phyloP scores from a whole-genome alignment of 352 stramenopile species.

The Globisporangium canariense region DNA sequence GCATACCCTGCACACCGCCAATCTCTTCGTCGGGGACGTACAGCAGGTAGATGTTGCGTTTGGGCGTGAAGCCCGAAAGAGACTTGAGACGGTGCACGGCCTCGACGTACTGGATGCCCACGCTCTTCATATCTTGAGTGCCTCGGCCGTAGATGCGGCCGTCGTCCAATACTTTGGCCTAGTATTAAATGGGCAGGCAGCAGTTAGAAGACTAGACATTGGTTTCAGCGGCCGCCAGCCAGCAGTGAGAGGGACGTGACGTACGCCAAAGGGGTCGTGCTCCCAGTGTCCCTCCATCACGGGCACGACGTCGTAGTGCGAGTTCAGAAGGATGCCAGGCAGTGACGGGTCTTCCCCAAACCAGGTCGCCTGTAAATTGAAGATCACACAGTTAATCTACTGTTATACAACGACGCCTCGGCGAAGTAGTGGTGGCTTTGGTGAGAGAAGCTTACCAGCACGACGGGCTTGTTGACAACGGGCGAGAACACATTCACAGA shows the following conservation, averaged over 20 bases:
- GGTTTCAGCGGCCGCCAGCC: no score
- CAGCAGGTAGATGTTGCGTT: conserved; percentile 89
- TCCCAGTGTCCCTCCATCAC: conserved; percentile 82
- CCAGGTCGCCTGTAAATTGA: conserved; percentile 49
- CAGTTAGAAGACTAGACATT: no score
- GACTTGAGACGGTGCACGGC: conserved; percentile 73
- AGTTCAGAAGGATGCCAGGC: conserved; percentile 89
- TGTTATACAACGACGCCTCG: no score
- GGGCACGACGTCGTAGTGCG: conserved; percentile 95
- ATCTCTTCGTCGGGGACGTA: conserved; percentile 95
- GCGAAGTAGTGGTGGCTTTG: no score
- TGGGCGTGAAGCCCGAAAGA: conserved; percentile 58
- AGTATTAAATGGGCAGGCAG: background rate
- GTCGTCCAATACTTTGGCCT: conserved; percentile 70
- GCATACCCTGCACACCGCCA: conserved; percentile 91
- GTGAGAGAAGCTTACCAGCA: conserved; percentile 45
- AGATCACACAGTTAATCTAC: no score
- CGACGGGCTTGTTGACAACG: conserved; percentile 78
- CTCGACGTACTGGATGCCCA: conserved; percentile 95
- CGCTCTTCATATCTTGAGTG: conserved; percentile 95
- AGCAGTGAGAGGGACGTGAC: background rate
- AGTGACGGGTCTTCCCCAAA: conserved; percentile 74
- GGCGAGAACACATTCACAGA: conserved; percentile 50
- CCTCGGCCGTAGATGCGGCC: conserved; percentile 89
- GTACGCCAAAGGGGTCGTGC: conserved; percentile 81